Base-by-base conservation (phyloP, 202 grass and related monocot species). In the Cymbopogon flexuosus region DNA sequence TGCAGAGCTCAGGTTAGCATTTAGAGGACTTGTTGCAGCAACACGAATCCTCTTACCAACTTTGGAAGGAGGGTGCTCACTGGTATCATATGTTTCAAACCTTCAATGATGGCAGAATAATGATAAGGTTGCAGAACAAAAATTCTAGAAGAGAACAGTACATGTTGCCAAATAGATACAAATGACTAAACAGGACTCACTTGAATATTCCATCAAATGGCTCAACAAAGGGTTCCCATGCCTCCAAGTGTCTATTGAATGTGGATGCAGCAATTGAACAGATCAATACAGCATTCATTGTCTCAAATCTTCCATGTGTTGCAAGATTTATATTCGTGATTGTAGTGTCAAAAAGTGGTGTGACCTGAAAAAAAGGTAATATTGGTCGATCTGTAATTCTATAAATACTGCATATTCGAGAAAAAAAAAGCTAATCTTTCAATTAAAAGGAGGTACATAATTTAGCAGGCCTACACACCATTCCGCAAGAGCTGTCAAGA, bases 181-280 rank as follows among this genome's bases (percentile, higher is more conserved):
- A 57, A 39, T 16, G 9, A 77, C 49, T 27, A 77, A 84, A 33
- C 14, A 61, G 5, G 68, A 62, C 34, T 86, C 91, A 98, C 95
- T 98, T 98, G 73, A 98, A 98, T 88, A 98, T 95, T 23, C 90
- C 92, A 91, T 98, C 95, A 89, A 95, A 98, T 84, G 95, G 95
- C 86, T 98, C 95, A 85, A 98, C 68, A 79, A 98, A 86, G 65
- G 95, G 95, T 64, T 98, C 95, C 95, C 95, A 98, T 84, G 95
- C 79, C 87, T 95, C 92, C 78, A 98, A 76, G 81, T 93, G 90
- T 84, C 88, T 92, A 80, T 98, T 98, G 80, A 98, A 98, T 86
- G 95, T 98, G 77, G 95, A 98, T 76, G 95, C 84, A 14, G 95
- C 86, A 78, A 98, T 88, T 68, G 95, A 98, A 86, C 95, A 98